phyloP scores from a whole-genome alignment of 352 stramenopile genomes.

The Saprolegnia parasitica region DNA sequence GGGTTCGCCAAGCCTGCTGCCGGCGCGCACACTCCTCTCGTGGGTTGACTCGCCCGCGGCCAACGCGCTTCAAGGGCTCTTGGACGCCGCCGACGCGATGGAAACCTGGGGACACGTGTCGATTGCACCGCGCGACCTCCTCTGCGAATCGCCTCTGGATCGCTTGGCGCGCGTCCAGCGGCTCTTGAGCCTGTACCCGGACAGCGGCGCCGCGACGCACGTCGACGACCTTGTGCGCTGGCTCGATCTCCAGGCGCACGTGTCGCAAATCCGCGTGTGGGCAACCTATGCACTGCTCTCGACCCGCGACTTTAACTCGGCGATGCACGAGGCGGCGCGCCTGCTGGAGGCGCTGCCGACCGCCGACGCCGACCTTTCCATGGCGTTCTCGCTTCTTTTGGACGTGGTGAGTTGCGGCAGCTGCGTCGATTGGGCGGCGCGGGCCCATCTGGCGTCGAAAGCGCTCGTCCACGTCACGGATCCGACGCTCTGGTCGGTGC shows the following conservation, averaged over 20 bases:
- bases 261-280: constrained; percentile 7
- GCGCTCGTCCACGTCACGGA: constrained; percentile 2
- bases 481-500: background rate
- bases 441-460: background rate
- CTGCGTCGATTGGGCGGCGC: constrained; percentile 12
- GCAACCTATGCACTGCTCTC: constrained; percentile 16
- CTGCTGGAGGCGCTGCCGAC: background rate
- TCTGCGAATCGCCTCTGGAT: background rate
- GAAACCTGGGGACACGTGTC: constrained; percentile 1
- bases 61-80: background rate
- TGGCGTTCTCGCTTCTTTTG: constrained; percentile 8
- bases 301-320: background rate
- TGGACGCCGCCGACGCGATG: background rate
- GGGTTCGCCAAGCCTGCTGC: background rate
- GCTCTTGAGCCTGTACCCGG: constrained; percentile 5
- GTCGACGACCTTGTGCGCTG: constrained; percentile 2
- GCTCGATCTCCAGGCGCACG: background rate
- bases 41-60: background rate
- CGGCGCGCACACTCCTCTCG: background rate
- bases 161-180: constrained; percentile 7
- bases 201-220: constrained; percentile 2
- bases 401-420: constrained; percentile 2
- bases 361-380: background rate
- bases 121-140: background rate
- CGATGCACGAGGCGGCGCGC: background rate